Evolutionary conservation across 2,329 filamentous ascomycete genomes (phyloP), one percentile per base, ranked within the genome.

Genomic region (Aureobasidium melanogenum): DNA sequence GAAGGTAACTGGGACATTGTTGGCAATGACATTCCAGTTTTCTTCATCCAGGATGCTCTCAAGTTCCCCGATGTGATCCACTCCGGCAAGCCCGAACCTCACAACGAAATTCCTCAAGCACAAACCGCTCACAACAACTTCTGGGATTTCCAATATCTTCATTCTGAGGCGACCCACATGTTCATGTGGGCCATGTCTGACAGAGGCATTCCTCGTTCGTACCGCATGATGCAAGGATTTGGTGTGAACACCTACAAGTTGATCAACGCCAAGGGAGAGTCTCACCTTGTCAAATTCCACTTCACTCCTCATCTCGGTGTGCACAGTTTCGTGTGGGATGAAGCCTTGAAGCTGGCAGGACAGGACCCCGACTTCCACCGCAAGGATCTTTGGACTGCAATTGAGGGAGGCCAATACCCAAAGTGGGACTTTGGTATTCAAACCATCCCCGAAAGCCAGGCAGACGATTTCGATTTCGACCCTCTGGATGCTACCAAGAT

Each of bases 381-480:
- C 62, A 90, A 89, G 71, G 89, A 93, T 66, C 77, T 94, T 0
- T 81, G 80, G 68, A 84, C 88, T 63, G 88, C 89, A 6, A 93
- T 94, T 56, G 84, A 88, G 14, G 84, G 78, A 17, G 87, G 88
- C 7, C 79, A 80, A 0, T 91, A 80, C 67, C 88, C 89, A 9
- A 88, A 85, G 68, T 94, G 88, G 88, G 87, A 88, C 69, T 89
- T 94, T 63, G 88, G 88, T 46, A 85, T 95, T n/a, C 90, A 95
- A 69, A 79, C 86, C 3, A 82, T 94, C 24, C 82, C 87, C 0
- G 89, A 93, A 65, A 80, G 80, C 9, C 81, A 85, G 52, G 83
- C 89, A 70, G 79, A 93, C 64, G 83, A 89, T 17, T 95, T 93
- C 63, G 89, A 93, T 7, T 93, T 94, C 63, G 90, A 58, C 32